A percentile compares a stretch with the other conserved stretches of the same genome.
Evolutionary conservation across 169 alveolate species (phyloP).

Genomic region (Perkinsus chesapeaki): DNA sequence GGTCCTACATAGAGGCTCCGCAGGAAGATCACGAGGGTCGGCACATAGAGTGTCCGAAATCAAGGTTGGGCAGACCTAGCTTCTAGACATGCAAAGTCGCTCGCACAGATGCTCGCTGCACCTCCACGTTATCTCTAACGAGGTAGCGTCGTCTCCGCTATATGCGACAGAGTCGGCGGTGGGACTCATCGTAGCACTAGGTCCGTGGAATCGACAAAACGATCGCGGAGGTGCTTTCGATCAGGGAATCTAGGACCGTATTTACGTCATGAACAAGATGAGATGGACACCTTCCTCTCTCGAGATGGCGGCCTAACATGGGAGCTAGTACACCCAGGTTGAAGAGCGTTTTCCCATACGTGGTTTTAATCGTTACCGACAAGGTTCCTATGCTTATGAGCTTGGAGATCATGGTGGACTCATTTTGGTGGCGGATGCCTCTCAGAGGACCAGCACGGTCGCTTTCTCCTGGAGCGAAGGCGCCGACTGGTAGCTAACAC

Average conservation of each 20-base stretch:
- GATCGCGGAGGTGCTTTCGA: neutral
- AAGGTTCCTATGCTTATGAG: conserved; percentile 89
- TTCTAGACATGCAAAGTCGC: conserved; percentile 53
- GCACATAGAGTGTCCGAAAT: conserved; percentile 11
- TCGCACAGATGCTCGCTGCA: conserved; percentile 78
- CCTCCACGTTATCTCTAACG: conserved; percentile 75
- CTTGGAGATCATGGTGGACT: conserved; percentile 93
- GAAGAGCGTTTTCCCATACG: too few species aligned
- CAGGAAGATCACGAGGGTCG: conserved; percentile 72
- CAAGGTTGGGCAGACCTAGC: neutral
- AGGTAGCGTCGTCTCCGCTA: conserved; percentile 75
- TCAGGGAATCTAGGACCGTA: conserved; percentile 71
- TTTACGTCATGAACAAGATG: conserved; percentile 61
- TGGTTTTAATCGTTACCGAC: neutral
- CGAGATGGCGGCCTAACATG: conserved; percentile 94
- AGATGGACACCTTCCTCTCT: conserved; percentile 80
- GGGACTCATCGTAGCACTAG: conserved; percentile 89
- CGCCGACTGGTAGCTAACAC: conserved; percentile 61
- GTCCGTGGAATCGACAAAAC: too few species aligned
- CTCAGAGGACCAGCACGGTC: conserved; percentile 66
- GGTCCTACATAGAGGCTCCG: conserved; percentile 89
- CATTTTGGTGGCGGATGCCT: conserved; percentile 84
- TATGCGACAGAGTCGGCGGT: conserved; percentile 84
- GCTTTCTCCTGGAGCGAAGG: conserved; percentile 85
- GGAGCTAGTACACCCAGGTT: conserved; percentile 72